These are phyloP conservation scores for Leucosporidium scottii DNA, from an alignment of 768 basidiomycete species.

Conservation along the genomic window DNA sequence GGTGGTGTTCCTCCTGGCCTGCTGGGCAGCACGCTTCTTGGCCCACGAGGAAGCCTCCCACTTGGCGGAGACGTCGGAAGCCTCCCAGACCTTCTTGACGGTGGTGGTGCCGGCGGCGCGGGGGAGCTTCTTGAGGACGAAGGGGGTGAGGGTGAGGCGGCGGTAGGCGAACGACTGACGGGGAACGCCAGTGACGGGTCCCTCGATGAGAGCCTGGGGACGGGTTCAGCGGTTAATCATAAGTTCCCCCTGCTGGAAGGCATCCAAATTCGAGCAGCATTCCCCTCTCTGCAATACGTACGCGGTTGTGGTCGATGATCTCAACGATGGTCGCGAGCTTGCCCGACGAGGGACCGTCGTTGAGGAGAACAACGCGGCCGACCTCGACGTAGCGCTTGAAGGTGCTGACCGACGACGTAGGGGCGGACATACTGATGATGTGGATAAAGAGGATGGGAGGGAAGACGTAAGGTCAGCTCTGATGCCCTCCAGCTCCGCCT, in stretches of 20 bases:
- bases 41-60: conserved; percentile 88
- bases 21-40: conserved; percentile 67
- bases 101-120: conserved; percentile 74
- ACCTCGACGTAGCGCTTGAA: conserved; percentile 98
- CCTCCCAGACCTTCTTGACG: conserved; percentile 79
- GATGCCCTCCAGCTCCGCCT: too few relatives aligned
- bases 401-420: conserved; percentile 44
- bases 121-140: conserved; percentile 73
- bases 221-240: background rate
- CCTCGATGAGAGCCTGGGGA: conserved; percentile 84
- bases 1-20: conserved; percentile 65
- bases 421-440: conserved; percentile 7
- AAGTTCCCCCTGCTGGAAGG: background rate
- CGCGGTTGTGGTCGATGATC: conserved; percentile 98
- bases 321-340: conserved; percentile 92
- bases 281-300: conserved; percentile 44
- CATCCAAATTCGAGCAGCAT: background rate
- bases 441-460: background rate
- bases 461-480: background rate
- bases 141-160: conserved; percentile 82
- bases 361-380: conserved; percentile 94
- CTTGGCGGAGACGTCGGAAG: conserved; percentile 72
- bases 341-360: conserved; percentile 72
- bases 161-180: conserved; percentile 88
- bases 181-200: conserved; percentile 81